A percentile compares a stretch with the other conserved stretches of the same genome.
Conservation (phyloP, 768 basidiomycete species). For the Kwoniella dendrophila region DNA sequence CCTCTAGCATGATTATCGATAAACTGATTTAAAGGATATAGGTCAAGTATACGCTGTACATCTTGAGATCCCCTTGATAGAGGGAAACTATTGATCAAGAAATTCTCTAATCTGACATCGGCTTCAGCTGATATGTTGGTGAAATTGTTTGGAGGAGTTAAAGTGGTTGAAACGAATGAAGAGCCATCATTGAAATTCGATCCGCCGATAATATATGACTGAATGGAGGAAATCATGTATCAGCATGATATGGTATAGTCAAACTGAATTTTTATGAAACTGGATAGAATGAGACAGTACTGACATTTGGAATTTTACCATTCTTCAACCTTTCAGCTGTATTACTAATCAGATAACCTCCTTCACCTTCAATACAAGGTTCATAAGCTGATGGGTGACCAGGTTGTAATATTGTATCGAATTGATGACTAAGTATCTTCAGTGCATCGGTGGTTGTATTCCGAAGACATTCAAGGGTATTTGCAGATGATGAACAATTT, state of each 20-base stretch:
- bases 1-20: constrained; percentile 2
- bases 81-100: neutral
- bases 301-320: neutral
- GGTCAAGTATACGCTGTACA: neutral
- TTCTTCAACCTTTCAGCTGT: constrained; percentile 9
- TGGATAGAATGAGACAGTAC: neutral
- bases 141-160: neutral
- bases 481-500: neutral
- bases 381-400: constrained; percentile 7
- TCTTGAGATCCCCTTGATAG: neutral
- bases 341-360: constrained; percentile 1
- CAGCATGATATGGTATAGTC: too few relatives aligned
- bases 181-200: constrained; percentile 3
- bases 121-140: constrained; percentile 9
- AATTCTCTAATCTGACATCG: neutral
- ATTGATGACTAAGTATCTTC: constrained; percentile 1
- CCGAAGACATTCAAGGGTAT: neutral
- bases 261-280: too few relatives aligned
- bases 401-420: neutral
- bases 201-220: constrained; percentile 1
- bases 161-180: neutral
- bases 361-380: constrained; percentile 3
- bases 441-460: neutral
- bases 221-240: neutral
- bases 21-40: constrained; percentile 1